Evolutionary conservation across 805 yeast species (phyloP), one percentile per base, ranked within the genome.

Genomic region (Torulaspora quercuum): DNA sequence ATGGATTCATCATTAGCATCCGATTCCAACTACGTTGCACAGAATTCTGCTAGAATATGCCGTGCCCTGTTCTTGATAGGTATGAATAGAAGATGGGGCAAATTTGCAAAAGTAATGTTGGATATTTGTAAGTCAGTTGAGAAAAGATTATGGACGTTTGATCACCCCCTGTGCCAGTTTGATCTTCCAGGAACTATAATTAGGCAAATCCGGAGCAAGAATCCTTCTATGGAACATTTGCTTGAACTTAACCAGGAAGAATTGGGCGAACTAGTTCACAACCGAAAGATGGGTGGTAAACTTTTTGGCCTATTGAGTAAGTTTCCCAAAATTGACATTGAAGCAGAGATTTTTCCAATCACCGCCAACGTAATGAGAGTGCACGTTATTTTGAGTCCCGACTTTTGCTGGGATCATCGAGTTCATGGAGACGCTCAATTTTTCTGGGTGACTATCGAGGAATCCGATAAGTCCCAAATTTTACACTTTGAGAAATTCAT

Each of bases 401-500:
- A 84, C 49, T 94, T 92, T 59, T 64, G 67, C 6, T 92, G 97
- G 97, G 95, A 87, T 60, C 76, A 70, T 27, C 75, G 72, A 38
- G 65, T 74, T 36, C 97, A 92, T 60, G 95, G 96, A 0, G 75
- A 72, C 45, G 82, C 84, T 1, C 94, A 88, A 57, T 73, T 80
- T 48, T 92, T 88, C 52, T 92, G 98, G 98, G 72, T 92, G 3
- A 72, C 90, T 45, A 94, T 90, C 5, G 97, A 89, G 57, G 94
- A 86, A 46, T 77, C 90, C 3, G 86, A 82, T 37, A 73, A 75
- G 34, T 74, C 84, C 0, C 72, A 73, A 41, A 76, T 92, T 21
- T 60, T 89, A 9, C 96, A 92, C 54, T 81, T 79, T 41, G 96
- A 92, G 45, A 85, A 80, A 55, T 73, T 88, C 45, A 75, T 88